Evolutionary conservation across 345 rosid genomes (phyloP), one percentile per base, ranked within the genome.

Genomic region (Xanthoceras sorbifolium): DNA sequence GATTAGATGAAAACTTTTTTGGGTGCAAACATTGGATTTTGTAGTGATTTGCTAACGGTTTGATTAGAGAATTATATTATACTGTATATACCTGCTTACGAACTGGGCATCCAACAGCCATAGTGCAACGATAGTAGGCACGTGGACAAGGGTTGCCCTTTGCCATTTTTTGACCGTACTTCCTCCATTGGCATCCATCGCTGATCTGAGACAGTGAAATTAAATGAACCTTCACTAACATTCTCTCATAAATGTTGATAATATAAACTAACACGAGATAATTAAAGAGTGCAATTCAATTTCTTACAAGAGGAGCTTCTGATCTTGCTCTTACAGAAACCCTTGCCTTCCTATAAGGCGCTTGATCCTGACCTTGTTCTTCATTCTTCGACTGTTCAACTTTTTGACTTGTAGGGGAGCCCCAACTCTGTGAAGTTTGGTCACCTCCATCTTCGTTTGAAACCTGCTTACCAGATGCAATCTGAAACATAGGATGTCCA

Each of bases 111-210:
- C 86, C 88, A 42, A 69, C 79, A 26, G 87, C 86, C 88, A 89
- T 85, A 36, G 97, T 90, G 84, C 98, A 94, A 3, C 98, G 97
- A 64, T 94, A 94, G 82, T 94, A 94, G n/a, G 97, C 97, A 12
- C 97, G 85, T 4, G 98, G 98, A 76, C 93, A 94, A 64, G 97
- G 98, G 81, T 92, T 94, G 0, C 97, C 89, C 83, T 92, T 92
- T 2, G 98, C 93, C 83, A 88, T 87, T 82, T 94, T 94, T 76
- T 94, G 98, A 31, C 98, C 98, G 48, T 94, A 94, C 59, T 94
- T 94, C 73, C 98, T 94, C 98, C 98, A 94, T 40, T 91, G 98
- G 55, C 98, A 94, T 59, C 97, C 97, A 59, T 94, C 98, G 36
- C 82, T 87, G 64, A 94, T 90, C 98, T 94, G 85, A 29, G 60